phyloP scores from a whole-genome alignment of 768 basidiomycete genomes.

The Tylopilus rubrobrunneus region DNA sequence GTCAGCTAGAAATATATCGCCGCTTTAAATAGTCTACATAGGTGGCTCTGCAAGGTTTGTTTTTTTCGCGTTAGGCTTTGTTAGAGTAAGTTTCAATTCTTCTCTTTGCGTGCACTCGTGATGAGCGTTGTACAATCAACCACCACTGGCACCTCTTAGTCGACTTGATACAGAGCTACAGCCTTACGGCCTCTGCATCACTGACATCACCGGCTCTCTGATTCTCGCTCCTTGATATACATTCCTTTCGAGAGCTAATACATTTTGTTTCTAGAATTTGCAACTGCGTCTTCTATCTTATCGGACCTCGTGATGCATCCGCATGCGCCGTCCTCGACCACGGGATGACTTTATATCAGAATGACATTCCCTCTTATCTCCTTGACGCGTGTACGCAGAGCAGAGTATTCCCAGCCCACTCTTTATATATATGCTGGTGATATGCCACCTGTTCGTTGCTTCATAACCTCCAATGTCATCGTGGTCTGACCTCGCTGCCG shows the following conservation, averaged over 20 bases:
- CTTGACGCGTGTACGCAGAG: neutral
- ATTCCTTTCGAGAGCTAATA: constrained; percentile 16
- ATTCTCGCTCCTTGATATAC: constrained; percentile 19
- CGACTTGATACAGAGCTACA: constrained; percentile 52
- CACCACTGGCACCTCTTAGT: constrained; percentile 90
- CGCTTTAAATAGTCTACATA: constrained; percentile 1
- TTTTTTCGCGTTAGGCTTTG: neutral
- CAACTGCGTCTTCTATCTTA: neutral
- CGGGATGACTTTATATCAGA: neutral
- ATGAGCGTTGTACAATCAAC: constrained; percentile 80
- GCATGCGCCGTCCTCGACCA: neutral
- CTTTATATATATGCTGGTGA: neutral
- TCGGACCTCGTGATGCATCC: constrained; percentile 2
- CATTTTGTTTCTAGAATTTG: constrained; percentile 10
- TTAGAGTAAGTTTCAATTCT: constrained; percentile 15
- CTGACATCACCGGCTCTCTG: constrained; percentile 76
- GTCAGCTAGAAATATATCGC: neutral
- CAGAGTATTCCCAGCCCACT: neutral
- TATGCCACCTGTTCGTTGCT: neutral
- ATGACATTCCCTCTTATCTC: constrained; percentile 5
- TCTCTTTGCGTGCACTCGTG: constrained; percentile 33
- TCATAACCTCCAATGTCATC: constrained; percentile 5
- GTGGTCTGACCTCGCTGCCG: constrained; percentile 53
- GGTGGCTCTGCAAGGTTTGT: neutral
- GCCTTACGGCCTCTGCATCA: constrained; percentile 45